Base-by-base conservation (phyloP, 2,329 filamentous ascomycete genomes). In the Pseudodiploospora longispora region DNA sequence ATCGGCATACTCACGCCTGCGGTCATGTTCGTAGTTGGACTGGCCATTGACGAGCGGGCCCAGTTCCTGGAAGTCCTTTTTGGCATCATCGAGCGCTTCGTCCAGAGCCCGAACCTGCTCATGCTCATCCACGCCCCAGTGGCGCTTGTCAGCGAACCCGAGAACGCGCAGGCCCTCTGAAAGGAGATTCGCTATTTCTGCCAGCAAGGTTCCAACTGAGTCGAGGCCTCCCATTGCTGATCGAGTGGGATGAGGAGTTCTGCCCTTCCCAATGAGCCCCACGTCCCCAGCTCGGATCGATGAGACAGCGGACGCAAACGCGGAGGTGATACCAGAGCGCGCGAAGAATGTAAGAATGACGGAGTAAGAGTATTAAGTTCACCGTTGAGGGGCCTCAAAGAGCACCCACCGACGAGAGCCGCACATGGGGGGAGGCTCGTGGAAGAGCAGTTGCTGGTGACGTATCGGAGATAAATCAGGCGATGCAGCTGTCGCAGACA, bases 51-150 rank as follows among this genome's bases (percentile, higher is more conserved):
- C 69, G 36, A 80, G 63, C 38, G 67, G 66, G 27, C 70, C 69
- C 47, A 81, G 64, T 54, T 76, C 70, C 61, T 80, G 76, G 50
- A 80, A 81, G 61, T 81, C 76, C 58, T 69, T 71, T 61, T 74
- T 76, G 44, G 77, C 77, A 52, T 78, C 75, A 56, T 79, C 74
- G 41, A 81, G 66, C n/a, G 70, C 66, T 32, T 68, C 64, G 53
- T 78, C 71, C 43, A 81, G 65, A 40, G 74, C 70, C 45, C 69
- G 72, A 46, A 74, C 59, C 63, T 80, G 77, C 55, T 80, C 76
- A 56, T 76, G 72, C 63, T 80, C 76, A 65, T 79, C 75, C 27
- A 67, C 63, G 0, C 71, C 74, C 77, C 77, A 80, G 49, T 73
- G 70, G 37, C 69, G 68, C 61, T 78, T 79, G 59, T 80, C 76